Evolutionary conservation across 805 yeast species (phyloP), one percentile per base, ranked within the genome.

Genomic region (Yarrowia sp.): DNA sequence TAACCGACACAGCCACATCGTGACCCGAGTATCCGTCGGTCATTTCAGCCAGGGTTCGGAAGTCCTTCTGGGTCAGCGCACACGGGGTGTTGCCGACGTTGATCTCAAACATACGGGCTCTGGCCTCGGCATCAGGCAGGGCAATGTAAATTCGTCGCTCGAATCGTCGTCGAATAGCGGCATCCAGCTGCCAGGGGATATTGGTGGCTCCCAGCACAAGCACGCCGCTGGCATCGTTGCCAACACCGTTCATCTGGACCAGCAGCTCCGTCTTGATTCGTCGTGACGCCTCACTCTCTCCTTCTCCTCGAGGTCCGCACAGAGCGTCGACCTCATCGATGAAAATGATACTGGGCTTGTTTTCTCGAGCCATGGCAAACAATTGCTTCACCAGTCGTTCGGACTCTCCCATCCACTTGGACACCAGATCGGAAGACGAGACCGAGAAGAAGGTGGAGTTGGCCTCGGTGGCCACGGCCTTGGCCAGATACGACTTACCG

Each of bases 341-440:
- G 78, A 95, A 95, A 64, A 95, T 95, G 73, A 95, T 96, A 0
- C 97, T 87, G 0, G 99, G 99, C 76, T 91, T 93, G 76, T 89
- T 90, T 78, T 95, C 99, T 72, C 99, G 84, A 5, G 99, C 99
- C 97, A 94, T 91, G 42, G 89, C 85, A 79, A 95, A 95, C 72
- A 95, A 83, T 77, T 95, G 98, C 78, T 94, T 95, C 36, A 95
- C 98, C 69, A 95, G 85, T 79, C 98, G 87, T 79, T 95, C 99
- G 35, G 96, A 89, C 78, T 95, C 99, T 74, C 99, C 99, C 98
- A 94, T 94, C 99, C 99, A 95, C 79, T 95, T 95, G 72, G 97
- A 89, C 3, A 95, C 98, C 74, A 95, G 84, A 78, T 95, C 99
- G 14, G 97, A 90, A 0, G 97, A 92, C n/a, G 97, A 89, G 1